Evolutionary conservation across 768 basidiomycete genomes (phyloP), one percentile per base, ranked within the genome.

Genomic region (Aureoboletus auriporus): DNA sequence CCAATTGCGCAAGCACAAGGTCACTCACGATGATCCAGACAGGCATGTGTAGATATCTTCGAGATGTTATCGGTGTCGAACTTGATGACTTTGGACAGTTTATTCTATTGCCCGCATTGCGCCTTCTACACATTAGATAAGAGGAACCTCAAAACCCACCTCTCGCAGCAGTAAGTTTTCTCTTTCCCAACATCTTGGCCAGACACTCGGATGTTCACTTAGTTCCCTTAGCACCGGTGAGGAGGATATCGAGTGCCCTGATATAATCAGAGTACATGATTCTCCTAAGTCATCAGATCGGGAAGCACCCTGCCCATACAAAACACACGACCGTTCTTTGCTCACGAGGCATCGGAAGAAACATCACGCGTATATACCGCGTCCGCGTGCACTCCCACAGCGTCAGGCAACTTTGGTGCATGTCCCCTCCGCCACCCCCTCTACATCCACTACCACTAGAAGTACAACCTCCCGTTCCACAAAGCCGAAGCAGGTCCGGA

Each of bases 301-400:
- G 10, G 39, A 39, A 16, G 29, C 17, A 14, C n/a, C 6, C 4
- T 58, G 52, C 35, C 1, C 14, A 3, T 62, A 49, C 50, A 35
- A 20, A 13, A 58, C 61, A 3, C 20, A 43, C 6, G 61, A 63
- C 29, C 55, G 38, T 0, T 51, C 55, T 4, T n/a, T 53, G 2
- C 33, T 63, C 3, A 53, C 49, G 14, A 60, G 44, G 28, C 58
- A 62, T 23, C 49, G 59, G 1, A 50, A 14, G 14, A 34, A 13
- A 5, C 7, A 1, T 0, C 61, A 63, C 11, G 46, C 38, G 1
- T 55, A 62, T 37, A 39, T 40, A 14, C 58, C 62, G 1, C 45
- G 13, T 12, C 31, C 7, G 23, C 42, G 28, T 2, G 23, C 14
- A 4, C 0, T 33, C n/a, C 20, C 17, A 10, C 7, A 31, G 30